Evolutionary conservation across 2,329 filamentous ascomycete species (phyloP).

Genomic region (Stagonosporopsis chrysanthemi): DNA sequence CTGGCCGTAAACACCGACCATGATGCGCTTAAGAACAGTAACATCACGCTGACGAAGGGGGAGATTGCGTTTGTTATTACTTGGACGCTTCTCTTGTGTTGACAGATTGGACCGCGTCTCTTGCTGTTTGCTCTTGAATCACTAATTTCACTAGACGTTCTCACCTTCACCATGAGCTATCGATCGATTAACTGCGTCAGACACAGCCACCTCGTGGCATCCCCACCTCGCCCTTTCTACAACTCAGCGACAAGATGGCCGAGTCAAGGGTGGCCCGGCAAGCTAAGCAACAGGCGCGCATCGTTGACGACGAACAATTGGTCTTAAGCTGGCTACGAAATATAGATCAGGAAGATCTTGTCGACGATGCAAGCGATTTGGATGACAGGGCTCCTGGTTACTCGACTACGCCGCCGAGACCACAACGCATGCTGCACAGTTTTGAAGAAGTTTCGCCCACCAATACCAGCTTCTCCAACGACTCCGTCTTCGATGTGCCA

Average conservation of each 20-base stretch:
- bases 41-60: too few relatives aligned
- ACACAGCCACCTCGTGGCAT: background rate
- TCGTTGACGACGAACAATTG: background rate
- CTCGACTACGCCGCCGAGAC: background rate
- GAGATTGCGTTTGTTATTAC: too few relatives aligned
- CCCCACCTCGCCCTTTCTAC: background rate
- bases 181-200: background rate
- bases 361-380: background rate
- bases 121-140: background rate
- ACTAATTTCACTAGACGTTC: too few relatives aligned
- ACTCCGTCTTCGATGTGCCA: conserved; percentile 1
- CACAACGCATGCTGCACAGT: accelerated
- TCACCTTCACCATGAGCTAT: background rate
- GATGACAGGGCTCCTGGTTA: background rate
- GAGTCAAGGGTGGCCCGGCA: background rate
- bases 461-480: background rate
- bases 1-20: too few relatives aligned
- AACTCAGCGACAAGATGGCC: background rate
- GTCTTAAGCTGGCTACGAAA: conserved; percentile 4
- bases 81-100: background rate
- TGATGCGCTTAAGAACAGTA: too few relatives aligned
- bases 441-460: conserved; percentile 7
- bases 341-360: background rate
- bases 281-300: background rate
- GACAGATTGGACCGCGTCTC: background rate